These are phyloP conservation scores for Acephala macrosclerotiorum DNA, from an alignment of 2,329 filamentous ascomycete genomes.

Conservation along the genomic window DNA sequence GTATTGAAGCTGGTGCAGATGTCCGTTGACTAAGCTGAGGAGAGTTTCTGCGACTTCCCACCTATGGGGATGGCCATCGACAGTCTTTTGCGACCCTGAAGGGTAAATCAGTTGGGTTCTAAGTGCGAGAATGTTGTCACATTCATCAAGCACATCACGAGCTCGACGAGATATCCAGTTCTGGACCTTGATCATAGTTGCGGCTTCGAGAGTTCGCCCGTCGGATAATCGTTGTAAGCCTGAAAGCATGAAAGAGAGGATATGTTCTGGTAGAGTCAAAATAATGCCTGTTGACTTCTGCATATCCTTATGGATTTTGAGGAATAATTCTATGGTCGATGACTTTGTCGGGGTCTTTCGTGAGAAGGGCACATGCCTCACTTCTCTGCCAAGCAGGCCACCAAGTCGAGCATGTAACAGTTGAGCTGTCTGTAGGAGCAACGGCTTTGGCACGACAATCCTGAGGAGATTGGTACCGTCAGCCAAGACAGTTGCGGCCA, in stretches of 20 bases:
- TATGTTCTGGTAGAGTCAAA: conserved; percentile 59
- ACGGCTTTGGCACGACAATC: conserved; percentile 53
- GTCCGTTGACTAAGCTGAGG: conserved; percentile 42
- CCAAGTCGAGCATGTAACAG: conserved; percentile 53
- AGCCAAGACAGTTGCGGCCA: conserved; percentile 55
- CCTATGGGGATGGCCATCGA: conserved; percentile 49
- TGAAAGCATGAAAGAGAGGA: conserved; percentile 60
- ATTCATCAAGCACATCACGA: conserved; percentile 62
- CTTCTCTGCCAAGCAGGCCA: conserved; percentile 49
- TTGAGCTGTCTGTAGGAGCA: conserved; percentile 55
- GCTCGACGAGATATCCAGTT: conserved; percentile 50
- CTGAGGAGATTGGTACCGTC: conserved; percentile 50
- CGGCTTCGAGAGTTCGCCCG: conserved; percentile 46
- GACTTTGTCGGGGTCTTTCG: conserved; percentile 48
- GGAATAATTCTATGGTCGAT: conserved; percentile 44
- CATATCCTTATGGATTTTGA: conserved; percentile 48
- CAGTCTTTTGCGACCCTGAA: conserved; percentile 45
- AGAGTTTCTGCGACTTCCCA: conserved; percentile 47
- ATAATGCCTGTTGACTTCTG: conserved; percentile 51
- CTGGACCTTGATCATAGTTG: conserved; percentile 53
- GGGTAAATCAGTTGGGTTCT: conserved; percentile 52
- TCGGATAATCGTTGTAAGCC: conserved; percentile 56
- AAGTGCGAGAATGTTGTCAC: conserved; percentile 48
- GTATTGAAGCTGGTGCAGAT: conserved; percentile 45
- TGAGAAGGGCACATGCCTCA: conserved; percentile 57